These are phyloP conservation scores for Phytophthora gonapodyides DNA, from an alignment of 352 stramenopile genomes.

Conservation along the genomic window DNA sequence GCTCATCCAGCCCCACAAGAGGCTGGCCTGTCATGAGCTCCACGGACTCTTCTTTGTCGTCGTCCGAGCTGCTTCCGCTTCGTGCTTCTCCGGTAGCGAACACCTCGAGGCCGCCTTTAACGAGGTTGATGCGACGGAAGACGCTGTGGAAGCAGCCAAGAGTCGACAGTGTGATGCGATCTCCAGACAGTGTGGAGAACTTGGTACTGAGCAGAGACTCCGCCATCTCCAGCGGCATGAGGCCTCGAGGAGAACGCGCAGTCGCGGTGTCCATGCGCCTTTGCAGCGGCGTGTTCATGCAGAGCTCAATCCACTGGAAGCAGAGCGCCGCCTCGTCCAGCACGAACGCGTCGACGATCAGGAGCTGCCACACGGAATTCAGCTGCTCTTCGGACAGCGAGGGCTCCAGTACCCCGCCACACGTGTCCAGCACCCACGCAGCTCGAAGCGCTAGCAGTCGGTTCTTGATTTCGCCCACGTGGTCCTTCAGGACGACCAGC, in stretches of 20 bases:
- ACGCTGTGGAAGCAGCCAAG: constrained; percentile 74
- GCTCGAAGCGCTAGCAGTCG: constrained; percentile 63
- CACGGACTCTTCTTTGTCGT: constrained; percentile 23
- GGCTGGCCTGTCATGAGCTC: constrained; percentile 48
- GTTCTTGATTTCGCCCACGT: constrained; percentile 45
- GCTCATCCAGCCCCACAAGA: constrained; percentile 50
- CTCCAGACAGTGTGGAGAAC: constrained; percentile 43
- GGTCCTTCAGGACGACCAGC: constrained; percentile 22
- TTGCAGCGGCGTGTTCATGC: constrained; percentile 42
- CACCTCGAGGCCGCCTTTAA: constrained; percentile 41
- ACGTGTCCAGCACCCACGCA: constrained; percentile 52
- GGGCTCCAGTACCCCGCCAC: background rate
- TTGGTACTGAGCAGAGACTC: constrained; percentile 45
- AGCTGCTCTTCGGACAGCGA: constrained; percentile 30
- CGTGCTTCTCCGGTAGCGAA: constrained; percentile 19
- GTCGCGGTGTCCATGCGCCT: background rate
- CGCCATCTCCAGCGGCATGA: constrained; percentile 37
- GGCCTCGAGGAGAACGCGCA: background rate
- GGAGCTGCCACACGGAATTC: constrained; percentile 50
- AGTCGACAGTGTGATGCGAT: constrained; percentile 48
- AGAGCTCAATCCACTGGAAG: constrained; percentile 81
- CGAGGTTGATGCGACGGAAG: constrained; percentile 65
- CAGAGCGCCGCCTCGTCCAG: constrained; percentile 61
- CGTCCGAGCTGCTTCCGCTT: constrained; percentile 15
- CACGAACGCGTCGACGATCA: constrained; percentile 39